Evolutionary conservation across 2,329 filamentous ascomycete species (phyloP).

Genomic region (Fusarium succisae): DNA sequence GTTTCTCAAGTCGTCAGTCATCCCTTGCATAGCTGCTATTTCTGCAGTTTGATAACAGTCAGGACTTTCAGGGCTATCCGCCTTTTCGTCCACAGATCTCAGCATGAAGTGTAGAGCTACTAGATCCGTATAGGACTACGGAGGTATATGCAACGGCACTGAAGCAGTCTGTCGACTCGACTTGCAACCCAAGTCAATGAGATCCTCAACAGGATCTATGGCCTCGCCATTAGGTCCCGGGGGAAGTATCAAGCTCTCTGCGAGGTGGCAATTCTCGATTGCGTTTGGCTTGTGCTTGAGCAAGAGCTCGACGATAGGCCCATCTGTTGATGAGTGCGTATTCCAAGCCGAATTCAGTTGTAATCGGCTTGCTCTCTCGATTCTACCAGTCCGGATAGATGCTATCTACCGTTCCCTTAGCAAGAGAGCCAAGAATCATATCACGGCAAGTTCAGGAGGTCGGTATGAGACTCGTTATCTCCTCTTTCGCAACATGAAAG

Average conservation of each 20-base stretch:
- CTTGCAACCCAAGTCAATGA: background rate
- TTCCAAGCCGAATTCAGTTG: background rate
- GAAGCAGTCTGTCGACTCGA: background rate
- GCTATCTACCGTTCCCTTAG: background rate
- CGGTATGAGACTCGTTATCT: accelerated
- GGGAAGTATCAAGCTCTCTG: accelerated
- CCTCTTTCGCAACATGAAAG: background rate
- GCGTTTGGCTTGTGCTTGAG: background rate
- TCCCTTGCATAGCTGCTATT: too few species aligned
- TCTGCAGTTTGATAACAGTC: accelerated
- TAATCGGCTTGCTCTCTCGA: background rate
- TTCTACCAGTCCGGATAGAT: background rate
- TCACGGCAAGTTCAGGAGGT: background rate
- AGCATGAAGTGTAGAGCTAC: accelerated
- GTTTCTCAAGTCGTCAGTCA: accelerated
- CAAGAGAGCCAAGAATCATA: accelerated
- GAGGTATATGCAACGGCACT: accelerated
- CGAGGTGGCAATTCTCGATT: accelerated
- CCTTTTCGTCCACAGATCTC: accelerated
- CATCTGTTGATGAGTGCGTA: background rate
- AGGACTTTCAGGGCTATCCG: accelerated
- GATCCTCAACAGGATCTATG: accelerated
- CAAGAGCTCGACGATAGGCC: background rate
- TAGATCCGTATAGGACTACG: accelerated
- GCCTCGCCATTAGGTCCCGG: accelerated